Evolutionary conservation across 176 grass and related monocot genomes (phyloP), one percentile per base, ranked within the genome.

Genomic region (Canna indica): DNA sequence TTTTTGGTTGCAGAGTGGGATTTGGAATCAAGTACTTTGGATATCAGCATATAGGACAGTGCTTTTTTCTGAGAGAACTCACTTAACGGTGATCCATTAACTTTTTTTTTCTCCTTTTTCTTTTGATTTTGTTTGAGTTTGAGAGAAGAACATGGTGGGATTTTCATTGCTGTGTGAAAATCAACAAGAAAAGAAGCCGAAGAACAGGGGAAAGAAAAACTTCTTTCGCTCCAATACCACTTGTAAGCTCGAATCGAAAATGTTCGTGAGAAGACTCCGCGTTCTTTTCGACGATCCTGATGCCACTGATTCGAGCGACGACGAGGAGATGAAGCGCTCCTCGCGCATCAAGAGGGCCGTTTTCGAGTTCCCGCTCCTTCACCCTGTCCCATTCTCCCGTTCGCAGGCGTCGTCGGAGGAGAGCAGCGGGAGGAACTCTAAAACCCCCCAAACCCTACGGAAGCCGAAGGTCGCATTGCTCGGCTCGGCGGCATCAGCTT

Each of bases 11-110:
- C 63, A 76, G 74, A 32, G 44, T 41, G 18, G 74, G 62, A 54
- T 76, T 57, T 30, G 74, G 74, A 48, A 32, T 76, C 42, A 76
- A 65, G 44, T 66, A 53, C 42, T 76, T 53, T 18, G 73, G 60
- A 48, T 76, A 52, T 17, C 62, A 56, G 62, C 60, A 67, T 9
- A 66, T 67, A 76, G 2, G 54, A 9, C 28, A 3, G 20, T 66
- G 42, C 66, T 16, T 11, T 38, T 76, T 76, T 5, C 22, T 26
- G 1, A 31, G 60, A 26, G 44, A 29, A 26, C 15, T 75, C 2
- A 38, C 22, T 36, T 76, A 31, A 50, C 38, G 14, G 10, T 13
- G 35, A 42, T 46, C 6, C 7, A 16, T 7, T 0, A 15, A 2
- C 44, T 41, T 67, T 45, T 4, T 15, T 5, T 44, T 16, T 46